Evolutionary conservation across 495 filamentous ascomycete genomes (phyloP), one percentile per base, ranked within the genome.

Genomic region (Podospora sp.): DNA sequence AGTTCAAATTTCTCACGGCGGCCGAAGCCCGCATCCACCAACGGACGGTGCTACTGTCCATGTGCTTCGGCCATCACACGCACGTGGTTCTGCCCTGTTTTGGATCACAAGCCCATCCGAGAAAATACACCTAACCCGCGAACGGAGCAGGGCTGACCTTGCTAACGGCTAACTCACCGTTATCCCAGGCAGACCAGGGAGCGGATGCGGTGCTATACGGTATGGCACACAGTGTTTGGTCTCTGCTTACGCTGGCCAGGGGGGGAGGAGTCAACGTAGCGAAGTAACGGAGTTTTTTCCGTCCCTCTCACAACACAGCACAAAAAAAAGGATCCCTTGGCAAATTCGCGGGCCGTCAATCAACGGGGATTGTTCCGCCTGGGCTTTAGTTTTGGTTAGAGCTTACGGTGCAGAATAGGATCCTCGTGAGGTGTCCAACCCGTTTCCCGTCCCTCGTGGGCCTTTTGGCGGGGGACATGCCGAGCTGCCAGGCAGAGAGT

Each of bases 101-200:
- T 16, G 11, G 22, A 5, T 57, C 21, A 24, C 40, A 46, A 14
- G 11, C 2, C 16, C 16, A 14, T 46, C 40, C 11, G 16, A 46
- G 5, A 46, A 46, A 46, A 46, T 46, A 57, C 51, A 59, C 57
- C 57, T 40, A 60, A 60, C 57, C 57, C 57, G 57, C 57, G 57
- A 36, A 29, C 57, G 26, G 57, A 16, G 26, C 26, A 21, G 20
- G 57, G 26, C 26, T 60, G 57, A 33, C 21, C n/a, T 60, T 14
- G 29, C 26, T 24, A 8, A 57, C 20, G 22, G 4, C 29, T 8
- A 33, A 33, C 29, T 8, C 29, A 33, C 29, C 29, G 29, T 33
- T 33, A 33, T 3, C 29, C 29, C 29, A 33, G 29, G 29, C 29
- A 33, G 29, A 8, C 8, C 29, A 57, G 12, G 53, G 53, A 27